Conservation (phyloP, 441 rosid species). For the Daphne laureola region DNA sequence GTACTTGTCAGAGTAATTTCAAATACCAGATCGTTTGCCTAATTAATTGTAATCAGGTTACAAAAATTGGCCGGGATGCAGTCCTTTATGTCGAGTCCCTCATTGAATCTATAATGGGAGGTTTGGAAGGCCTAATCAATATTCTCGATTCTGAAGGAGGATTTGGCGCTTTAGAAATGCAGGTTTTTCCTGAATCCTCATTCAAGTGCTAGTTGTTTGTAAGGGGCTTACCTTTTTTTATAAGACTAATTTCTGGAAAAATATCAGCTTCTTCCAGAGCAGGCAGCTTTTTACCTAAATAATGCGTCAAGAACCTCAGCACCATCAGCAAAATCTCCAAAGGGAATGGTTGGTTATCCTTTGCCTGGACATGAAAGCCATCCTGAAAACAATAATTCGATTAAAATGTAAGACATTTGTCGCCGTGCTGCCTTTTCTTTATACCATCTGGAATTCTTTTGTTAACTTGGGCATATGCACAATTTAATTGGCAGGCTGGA, state of each 20-base stretch:
- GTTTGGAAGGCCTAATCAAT: constrained; percentile 95
- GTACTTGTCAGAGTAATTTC: not conserved
- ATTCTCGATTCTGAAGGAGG: constrained; percentile 99
- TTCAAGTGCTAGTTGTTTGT: constrained; percentile 13
- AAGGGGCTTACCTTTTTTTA: constrained; percentile 9
- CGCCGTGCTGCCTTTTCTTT: constrained; percentile 9
- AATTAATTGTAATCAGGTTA: constrained; percentile 49
- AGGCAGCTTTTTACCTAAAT: constrained; percentile 87
- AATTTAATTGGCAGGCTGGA: constrained; percentile 71
- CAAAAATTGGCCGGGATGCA: constrained; percentile 94
- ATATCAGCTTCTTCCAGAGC: constrained; percentile 97
- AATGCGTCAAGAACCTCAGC: constrained; percentile 52
- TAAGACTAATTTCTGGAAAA: constrained; percentile 21
- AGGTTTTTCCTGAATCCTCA: constrained; percentile 41
- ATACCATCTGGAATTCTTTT: constrained; percentile 5
- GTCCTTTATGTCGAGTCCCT: constrained; percentile 97
- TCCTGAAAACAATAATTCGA: constrained; percentile 85
- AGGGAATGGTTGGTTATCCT: constrained; percentile 55
- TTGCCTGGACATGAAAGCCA: constrained; percentile 98
- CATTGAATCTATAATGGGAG: constrained; percentile 98
- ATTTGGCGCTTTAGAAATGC: constrained; percentile 94
- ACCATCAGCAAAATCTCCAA: constrained; percentile 79
- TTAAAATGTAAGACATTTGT: constrained; percentile 63
- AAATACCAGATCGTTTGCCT: constrained; percentile 10
- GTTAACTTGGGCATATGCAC: constrained; percentile 12